Evolutionary conservation across 202 grass and related monocot genomes (phyloP).

Genomic region (Digitaria exilis): DNA sequence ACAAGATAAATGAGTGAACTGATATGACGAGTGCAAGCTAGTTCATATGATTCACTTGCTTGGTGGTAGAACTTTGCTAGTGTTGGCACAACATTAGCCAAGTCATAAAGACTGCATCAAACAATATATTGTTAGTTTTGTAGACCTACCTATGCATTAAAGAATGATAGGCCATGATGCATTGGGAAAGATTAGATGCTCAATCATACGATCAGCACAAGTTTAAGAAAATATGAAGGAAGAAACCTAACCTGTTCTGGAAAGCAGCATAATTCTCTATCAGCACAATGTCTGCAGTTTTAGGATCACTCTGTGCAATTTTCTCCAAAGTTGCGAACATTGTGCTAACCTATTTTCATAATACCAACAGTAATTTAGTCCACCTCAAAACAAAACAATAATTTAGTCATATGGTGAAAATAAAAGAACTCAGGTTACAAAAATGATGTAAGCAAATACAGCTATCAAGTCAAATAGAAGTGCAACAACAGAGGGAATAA

Average conservation of each 20-base stretch:
- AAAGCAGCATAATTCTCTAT: conserved; percentile 99
- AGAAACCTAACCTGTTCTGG: conserved; percentile 80
- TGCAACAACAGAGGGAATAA: conserved; percentile 21
- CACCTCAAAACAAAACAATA: no score
- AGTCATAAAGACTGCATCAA: conserved; percentile 94
- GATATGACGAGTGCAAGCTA: conserved; percentile 95
- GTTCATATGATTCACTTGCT: conserved; percentile 97
- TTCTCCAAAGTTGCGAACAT: conserved; percentile 99
- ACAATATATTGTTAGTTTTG: conserved; percentile 42
- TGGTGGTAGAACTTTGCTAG: conserved; percentile 95
- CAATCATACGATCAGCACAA: neutral
- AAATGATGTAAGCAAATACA: conserved; percentile 11
- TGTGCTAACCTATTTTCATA: conserved; percentile 74
- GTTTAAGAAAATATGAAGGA: conserved; percentile 3
- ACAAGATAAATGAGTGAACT: conserved; percentile 90
- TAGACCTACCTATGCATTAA: conserved; percentile 31
- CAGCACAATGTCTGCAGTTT: conserved; percentile 81
- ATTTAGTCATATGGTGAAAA: conserved; percentile 40
- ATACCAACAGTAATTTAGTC: conserved; percentile 35
- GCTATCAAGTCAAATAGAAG: conserved; percentile 6
- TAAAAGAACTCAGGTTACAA: neutral
- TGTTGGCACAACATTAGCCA: conserved; percentile 96
- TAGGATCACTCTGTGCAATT: conserved; percentile 93
- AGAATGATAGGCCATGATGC: conserved; percentile 25
- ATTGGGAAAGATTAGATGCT: conserved; percentile 32